Percentiles rank a stretch among this genome's conserved stretches.
Evolutionary conservation across 2,329 filamentous ascomycete genomes (phyloP).

Genomic region (Trichothecium roseum): DNA sequence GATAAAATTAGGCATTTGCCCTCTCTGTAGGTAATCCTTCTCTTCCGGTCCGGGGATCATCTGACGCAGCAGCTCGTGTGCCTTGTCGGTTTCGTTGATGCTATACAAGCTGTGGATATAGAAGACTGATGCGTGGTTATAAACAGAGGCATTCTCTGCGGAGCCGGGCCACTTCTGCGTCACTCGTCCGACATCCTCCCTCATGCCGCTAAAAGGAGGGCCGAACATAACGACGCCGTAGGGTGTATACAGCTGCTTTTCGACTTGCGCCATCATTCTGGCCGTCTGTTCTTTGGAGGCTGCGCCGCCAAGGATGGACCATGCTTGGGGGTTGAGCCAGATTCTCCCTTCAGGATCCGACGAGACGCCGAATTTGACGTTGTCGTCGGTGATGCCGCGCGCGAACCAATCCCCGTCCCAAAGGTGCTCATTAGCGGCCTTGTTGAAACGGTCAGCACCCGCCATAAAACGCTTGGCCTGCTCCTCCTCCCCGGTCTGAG

Average conservation of each 20-base stretch:
- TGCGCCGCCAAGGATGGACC: constrained; percentile 43
- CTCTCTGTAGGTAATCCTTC: constrained; percentile 38
- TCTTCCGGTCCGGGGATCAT: constrained; percentile 43
- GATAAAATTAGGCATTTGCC: constrained; percentile 46
- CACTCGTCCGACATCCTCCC: constrained; percentile 47
- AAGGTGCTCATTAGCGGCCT: constrained; percentile 37
- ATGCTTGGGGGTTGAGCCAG: constrained; percentile 48
- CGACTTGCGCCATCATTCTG: constrained; percentile 36
- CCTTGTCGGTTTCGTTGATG: constrained; percentile 36
- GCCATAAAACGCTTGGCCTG: constrained; percentile 32
- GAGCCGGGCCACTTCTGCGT: constrained; percentile 48
- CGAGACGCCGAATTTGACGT: constrained; percentile 39
- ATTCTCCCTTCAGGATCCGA: constrained; percentile 42
- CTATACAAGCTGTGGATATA: constrained; percentile 44
- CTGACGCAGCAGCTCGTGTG: constrained; percentile 38
- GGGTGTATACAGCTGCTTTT: constrained; percentile 39
- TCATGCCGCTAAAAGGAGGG: constrained; percentile 42
- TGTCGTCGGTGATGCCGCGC: constrained; percentile 46
- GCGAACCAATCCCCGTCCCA: constrained; percentile 49
- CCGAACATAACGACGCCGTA: constrained; percentile 47
- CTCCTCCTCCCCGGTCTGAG: constrained; percentile 26
- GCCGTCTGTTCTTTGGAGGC: constrained; percentile 29
- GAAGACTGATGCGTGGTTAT: constrained; percentile 46
- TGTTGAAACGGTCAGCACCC: constrained; percentile 35
- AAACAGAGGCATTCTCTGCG: constrained; percentile 47